phyloP scores from a whole-genome alignment of 352 stramenopile species.

The Globisporangium lucens region DNA sequence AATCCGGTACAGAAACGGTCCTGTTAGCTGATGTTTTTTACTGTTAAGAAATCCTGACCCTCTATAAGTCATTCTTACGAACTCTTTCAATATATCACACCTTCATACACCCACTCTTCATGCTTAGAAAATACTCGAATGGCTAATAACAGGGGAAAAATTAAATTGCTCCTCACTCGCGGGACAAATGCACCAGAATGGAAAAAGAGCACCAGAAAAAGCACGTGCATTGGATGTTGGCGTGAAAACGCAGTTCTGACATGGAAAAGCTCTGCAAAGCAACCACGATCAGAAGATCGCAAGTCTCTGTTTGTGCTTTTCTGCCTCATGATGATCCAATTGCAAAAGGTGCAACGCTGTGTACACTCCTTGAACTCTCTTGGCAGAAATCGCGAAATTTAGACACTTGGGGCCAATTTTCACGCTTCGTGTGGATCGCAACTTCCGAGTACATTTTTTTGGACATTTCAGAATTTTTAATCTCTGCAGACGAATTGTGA shows the following conservation, averaged over 20 bases:
- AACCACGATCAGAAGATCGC: too few relatives aligned
- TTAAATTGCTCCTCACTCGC: background rate
- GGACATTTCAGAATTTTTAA: background rate
- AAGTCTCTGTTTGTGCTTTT: too few relatives aligned
- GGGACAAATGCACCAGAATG: background rate
- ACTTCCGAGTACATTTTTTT: background rate
- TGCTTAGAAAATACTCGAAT: background rate
- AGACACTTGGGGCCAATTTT: too few relatives aligned
- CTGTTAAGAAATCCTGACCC: background rate
- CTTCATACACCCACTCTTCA: background rate
- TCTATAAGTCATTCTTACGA: background rate
- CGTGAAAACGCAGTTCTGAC: too few relatives aligned
- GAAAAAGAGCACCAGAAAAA: background rate
- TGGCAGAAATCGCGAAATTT: too few relatives aligned
- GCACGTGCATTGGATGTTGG: too few relatives aligned
- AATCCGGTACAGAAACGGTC: background rate
- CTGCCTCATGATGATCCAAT: too few relatives aligned
- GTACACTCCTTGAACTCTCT: too few relatives aligned
- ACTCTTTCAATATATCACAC: background rate
- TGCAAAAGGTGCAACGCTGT: too few relatives aligned
- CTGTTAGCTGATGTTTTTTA: background rate
- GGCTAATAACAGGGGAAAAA: background rate
- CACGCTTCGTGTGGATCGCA: background rate
- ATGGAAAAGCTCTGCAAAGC: too few relatives aligned
- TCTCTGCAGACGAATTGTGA: constrained; percentile 2